Base-by-base conservation (phyloP, 768 basidiomycete genomes). In the Pleurotus eryngii region DNA sequence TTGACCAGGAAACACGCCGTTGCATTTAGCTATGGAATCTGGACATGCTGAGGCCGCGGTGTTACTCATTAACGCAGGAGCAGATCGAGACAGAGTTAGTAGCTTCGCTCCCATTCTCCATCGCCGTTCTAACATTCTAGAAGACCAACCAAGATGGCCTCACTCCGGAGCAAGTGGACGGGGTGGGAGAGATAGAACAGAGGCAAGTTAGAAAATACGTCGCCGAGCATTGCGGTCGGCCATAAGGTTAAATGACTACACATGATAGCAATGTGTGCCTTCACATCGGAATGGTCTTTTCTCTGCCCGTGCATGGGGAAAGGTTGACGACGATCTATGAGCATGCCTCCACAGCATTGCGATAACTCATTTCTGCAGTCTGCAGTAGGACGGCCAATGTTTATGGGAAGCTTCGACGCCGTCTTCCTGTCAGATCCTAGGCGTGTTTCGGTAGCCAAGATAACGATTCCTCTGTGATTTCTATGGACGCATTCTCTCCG, bases 1-100 rank as follows among this genome's bases (percentile, higher is more conserved):
- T 51, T 63, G 56, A 54, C 54, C 65, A 91, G 95, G 96, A 50
- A 97, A 98, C 67, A 98, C 97, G 1, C 94, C 97, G 2, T 75
- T 99, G 38, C 97, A 99, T 78, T 83, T 99, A 30, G 95, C 96
- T 15, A 90, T 99, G 88, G 96, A 99, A 65, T 94, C 91, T 55
- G 96, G 88, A 15, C 91, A 98, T 67, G 96, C 92, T 12, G 87
- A 93, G 67, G 90, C 86, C 14, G 96, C 96, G 8, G 90, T 94
- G 2, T 70, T 90, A 49, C 80, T 99, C 50, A 96, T 99, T 59
- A 92, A 96, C 68, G 95, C 93, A 46, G 96, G 96, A 17, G 95
- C 95, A 6, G 96, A 98, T 77, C 86, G 96, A 27, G 82, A 82
- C 62, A 81, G 92, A 64, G 95, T 95, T 72, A 62, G 90, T 77